Base-by-base conservation (phyloP, 1,284 basidiomycete species). In the Boletus mariae region DNA sequence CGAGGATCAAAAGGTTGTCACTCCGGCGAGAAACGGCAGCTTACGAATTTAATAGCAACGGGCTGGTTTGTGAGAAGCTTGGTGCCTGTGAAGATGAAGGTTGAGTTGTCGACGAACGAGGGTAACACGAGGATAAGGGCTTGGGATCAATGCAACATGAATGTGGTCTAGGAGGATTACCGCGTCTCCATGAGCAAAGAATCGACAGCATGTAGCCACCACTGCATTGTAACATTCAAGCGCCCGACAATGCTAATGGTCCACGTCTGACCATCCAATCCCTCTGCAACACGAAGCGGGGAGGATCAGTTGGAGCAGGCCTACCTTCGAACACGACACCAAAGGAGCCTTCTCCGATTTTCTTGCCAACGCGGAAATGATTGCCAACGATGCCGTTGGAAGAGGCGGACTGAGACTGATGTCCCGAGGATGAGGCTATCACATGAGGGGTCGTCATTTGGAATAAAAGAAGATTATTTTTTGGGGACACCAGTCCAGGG, bases 11-110 rank as follows among this genome's bases (percentile, higher is more conserved):
- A 57, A 47, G 38, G 37, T 8, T 40, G 48, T 54, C 50, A 54
- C 49, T 43, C 58, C 48, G 58, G 48, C 41, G 42, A 40, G 15
- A 54, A 61, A 48, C 46, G 53, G 55, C 49, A 53, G 79, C 89
- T 59, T 63, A 94, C 95, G 73, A 98, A 98, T 83, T 98, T 98
- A 79, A 98, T 96, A 55, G 95, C 96, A 57, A 98, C 93, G 1
- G 93, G 93, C 63, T 91, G 91, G 61, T 82, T 90, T 66, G 92
- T 89, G 61, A 93, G 79, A 59, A 96, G 78, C 73, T 97, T 96
- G 52, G 87, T 87, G 53, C 94, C 93, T 94, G 51, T 47, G 28
- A 51, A 53, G 37, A 52, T 26, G 28, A 51, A 42, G 6, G 32
- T 56, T 68, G 44, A 69, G 55, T 57, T 49, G 13, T 41, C 34